Evolutionary conservation across 441 rosid genomes (phyloP).

Genomic region (Eutrema salsugineum): DNA sequence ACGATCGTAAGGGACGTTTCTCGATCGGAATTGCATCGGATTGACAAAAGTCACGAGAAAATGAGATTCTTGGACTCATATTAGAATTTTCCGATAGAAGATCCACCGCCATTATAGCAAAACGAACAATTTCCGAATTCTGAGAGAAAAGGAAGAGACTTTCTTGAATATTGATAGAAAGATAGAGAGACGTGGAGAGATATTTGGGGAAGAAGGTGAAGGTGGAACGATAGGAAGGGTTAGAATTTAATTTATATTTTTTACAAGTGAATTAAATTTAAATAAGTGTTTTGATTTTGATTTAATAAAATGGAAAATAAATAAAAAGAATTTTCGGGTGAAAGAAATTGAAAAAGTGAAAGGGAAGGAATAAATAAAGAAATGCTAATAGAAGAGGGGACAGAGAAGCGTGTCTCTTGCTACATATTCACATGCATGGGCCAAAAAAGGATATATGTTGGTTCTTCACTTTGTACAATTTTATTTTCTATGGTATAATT

Average conservation of each 20-base stretch:
- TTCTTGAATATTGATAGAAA: conserved; percentile 9
- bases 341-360: conserved; percentile 9
- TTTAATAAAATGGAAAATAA: neutral
- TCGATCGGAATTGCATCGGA: conserved; percentile 52
- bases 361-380: neutral
- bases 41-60: conserved; percentile 71
- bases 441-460: conserved; percentile 29
- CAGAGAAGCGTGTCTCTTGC: conserved; percentile 32
- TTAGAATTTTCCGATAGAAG: conserved; percentile 54
- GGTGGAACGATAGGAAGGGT: conserved; percentile 13
- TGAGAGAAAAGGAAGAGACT: neutral
- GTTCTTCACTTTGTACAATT: conserved; percentile 7
- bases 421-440: conserved; percentile 35
- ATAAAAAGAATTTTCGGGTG: neutral
- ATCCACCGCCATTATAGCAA: conserved; percentile 62
- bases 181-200: conserved; percentile 20
- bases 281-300: neutral
- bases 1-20: conserved; percentile 44
- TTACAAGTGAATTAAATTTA: conserved; percentile 3
- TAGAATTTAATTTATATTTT: conserved; percentile 2
- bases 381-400: conserved; percentile 22
- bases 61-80: conserved; percentile 82
- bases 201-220: conserved; percentile 14
- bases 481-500: neutral
- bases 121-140: too few relatives aligned